Percentiles rank a stretch among this genome's conserved stretches.
Conservation (phyloP, 176 grass and related monocot species). For the Musa beccarii region DNA sequence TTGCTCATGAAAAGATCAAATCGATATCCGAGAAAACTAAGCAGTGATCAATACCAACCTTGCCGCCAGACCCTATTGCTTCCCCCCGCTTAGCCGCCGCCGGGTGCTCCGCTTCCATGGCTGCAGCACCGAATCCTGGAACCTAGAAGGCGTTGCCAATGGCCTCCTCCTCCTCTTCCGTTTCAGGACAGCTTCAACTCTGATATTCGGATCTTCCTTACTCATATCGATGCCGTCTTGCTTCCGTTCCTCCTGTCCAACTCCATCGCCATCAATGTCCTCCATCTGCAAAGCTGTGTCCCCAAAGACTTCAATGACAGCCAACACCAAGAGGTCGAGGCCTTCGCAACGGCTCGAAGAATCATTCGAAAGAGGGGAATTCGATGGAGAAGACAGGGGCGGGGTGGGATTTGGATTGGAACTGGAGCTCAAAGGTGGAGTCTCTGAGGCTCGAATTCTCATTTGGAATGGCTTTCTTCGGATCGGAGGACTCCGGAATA, state of each 20-base stretch:
- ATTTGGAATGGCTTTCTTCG: background rate
- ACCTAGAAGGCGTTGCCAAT: slow-evolving; percentile 19
- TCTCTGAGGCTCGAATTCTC: slow-evolving; percentile 8
- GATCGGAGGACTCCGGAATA: background rate
- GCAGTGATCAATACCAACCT: background rate
- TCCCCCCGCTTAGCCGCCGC: background rate
- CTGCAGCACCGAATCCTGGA: slow-evolving; percentile 24
- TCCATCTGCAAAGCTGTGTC: background rate
- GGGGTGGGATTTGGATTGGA: background rate
- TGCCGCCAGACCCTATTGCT: background rate
- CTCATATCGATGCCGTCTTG: background rate
- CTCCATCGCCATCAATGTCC: background rate
- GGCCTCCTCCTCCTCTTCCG: slow-evolving; percentile 7
- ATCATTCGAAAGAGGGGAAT: background rate
- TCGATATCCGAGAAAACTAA: background rate
- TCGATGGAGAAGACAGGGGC: background rate
- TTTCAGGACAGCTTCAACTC: background rate
- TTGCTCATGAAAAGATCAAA: background rate
- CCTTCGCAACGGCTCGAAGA: background rate
- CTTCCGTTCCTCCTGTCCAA: background rate
- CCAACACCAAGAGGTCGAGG: slow-evolving; percentile 1
- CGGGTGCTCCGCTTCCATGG: slow-evolving; percentile 13
- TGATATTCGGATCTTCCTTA: background rate
- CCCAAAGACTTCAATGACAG: slow-evolving; percentile 8
- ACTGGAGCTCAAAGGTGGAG: slow-evolving; percentile 10